Percentiles rank a stretch among this genome's conserved stretches.
phyloP scores from a whole-genome alignment of 1,284 basidiomycete genomes.

The Ustilago hordei region DNA sequence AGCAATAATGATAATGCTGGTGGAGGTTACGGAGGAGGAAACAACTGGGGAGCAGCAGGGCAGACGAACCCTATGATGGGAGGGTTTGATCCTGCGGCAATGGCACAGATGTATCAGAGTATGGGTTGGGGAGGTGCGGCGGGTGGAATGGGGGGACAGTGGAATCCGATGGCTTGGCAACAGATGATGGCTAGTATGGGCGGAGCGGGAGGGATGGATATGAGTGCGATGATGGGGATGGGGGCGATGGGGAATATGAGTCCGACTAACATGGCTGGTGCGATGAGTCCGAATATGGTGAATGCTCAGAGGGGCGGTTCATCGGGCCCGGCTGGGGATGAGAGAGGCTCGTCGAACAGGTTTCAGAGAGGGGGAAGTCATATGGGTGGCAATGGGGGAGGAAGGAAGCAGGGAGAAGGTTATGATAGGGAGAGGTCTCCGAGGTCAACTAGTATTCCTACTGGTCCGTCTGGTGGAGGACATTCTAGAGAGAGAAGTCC shows the following conservation, averaged over 20 bases:
- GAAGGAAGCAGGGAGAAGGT: neutral
- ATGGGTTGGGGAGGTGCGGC: slow-evolving; percentile 70
- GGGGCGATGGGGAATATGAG: slow-evolving; percentile 71
- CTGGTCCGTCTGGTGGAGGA: neutral
- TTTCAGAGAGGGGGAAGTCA: slow-evolving; percentile 29
- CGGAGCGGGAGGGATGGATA: slow-evolving; percentile 69
- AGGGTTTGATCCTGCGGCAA: slow-evolving; percentile 72
- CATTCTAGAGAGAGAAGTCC: slow-evolving; percentile 41
- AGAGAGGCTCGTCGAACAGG: slow-evolving; percentile 9
- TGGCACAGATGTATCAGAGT: slow-evolving; percentile 74
- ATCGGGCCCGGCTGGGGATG: slow-evolving; percentile 7
- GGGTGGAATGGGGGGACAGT: slow-evolving; percentile 20
- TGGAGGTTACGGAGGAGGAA: slow-evolving; percentile 72
- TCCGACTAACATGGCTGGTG: slow-evolving; percentile 2
- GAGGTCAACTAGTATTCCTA: slow-evolving; percentile 1
- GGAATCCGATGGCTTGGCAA: slow-evolving; percentile 68
- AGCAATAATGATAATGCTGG: neutral
- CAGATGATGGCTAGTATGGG: slow-evolving; percentile 63
- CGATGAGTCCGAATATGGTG: slow-evolving; percentile 48
- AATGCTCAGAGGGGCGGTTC: slow-evolving; percentile 22
- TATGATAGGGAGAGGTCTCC: slow-evolving; percentile 36
- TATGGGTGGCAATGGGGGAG: slow-evolving; percentile 1
- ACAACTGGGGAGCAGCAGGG: slow-evolving; percentile 74
- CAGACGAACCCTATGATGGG: slow-evolving; percentile 73
- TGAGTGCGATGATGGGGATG: slow-evolving; percentile 72